Percentiles rank a stretch among this genome's conserved stretches.
Conservation (phyloP, 2,329 filamentous ascomycete species). For the Xylariaceae sp. region DNA sequence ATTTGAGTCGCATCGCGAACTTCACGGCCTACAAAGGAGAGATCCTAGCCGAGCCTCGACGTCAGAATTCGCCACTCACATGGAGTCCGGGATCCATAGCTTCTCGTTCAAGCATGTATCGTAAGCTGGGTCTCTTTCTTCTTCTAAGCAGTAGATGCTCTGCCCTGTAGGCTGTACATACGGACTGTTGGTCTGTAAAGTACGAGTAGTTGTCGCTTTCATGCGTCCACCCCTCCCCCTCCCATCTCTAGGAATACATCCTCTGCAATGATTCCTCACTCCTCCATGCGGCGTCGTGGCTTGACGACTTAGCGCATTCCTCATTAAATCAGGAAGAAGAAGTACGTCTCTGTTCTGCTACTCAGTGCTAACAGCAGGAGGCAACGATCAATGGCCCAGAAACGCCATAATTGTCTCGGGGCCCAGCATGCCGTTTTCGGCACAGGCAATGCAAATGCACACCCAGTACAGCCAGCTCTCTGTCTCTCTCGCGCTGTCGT, state of each 20-base stretch:
- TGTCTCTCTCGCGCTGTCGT: no score
- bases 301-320: slow-evolving; percentile 1
- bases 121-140: background rate
- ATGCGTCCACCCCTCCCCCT: background rate
- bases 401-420: slow-evolving; percentile 11
- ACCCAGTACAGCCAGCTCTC: background rate
- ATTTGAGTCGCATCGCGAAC: no score
- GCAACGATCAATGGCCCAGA: background rate
- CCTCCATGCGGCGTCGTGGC: slow-evolving; percentile 1
- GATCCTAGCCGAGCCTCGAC: background rate
- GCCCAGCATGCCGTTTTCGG: slow-evolving; percentile 1
- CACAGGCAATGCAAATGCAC: background rate
- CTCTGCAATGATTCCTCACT: background rate
- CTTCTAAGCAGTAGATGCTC: no score
- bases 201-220: background rate
- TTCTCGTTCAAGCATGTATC: background rate
- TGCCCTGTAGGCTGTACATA: no score
- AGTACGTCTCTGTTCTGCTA: no score
- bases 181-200: no score
- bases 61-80: slow-evolving; percentile 1
- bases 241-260: background rate
- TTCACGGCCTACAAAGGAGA: no score
- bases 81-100: background rate
- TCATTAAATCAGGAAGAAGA: no score
- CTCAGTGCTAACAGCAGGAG: no score